phyloP scores from a whole-genome alignment of 2,329 filamentous ascomycete species.

The Nothophoma quercina region DNA sequence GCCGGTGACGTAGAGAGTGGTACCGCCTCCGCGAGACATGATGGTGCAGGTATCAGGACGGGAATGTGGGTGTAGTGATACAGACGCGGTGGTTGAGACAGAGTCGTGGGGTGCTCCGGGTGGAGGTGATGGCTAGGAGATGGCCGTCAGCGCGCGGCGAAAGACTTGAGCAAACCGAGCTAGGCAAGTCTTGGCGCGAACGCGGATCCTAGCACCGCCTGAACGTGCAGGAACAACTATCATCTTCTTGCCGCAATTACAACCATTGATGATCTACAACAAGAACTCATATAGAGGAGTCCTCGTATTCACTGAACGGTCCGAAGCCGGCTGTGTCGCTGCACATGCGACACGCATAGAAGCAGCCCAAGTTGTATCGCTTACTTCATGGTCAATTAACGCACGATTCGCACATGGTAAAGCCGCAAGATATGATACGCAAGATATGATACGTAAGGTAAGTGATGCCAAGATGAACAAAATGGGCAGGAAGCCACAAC shows the following conservation, averaged over 20 bases:
- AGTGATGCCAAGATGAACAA: too few relatives aligned
- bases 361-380: not conserved
- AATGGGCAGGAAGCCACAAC: too few relatives aligned
- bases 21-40: slow-evolving; percentile 92
- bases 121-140: slow-evolving; percentile 24
- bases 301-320: too few relatives aligned
- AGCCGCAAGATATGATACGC: not conserved
- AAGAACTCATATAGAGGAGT: too few relatives aligned
- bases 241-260: not conserved
- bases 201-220: too few relatives aligned
- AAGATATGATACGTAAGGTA: not conserved
- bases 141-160: slow-evolving; percentile 19
- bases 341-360: not conserved
- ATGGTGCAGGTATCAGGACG: slow-evolving; percentile 22
- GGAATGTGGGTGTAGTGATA: slow-evolving; percentile 17
- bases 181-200: slow-evolving; percentile 13
- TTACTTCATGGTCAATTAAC: not conserved
- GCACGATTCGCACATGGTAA: not conserved
- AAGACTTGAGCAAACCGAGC: slow-evolving; percentile 15
- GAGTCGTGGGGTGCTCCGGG: slow-evolving; percentile 15
- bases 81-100: slow-evolving; percentile 23
- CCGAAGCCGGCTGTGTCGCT: not conserved
- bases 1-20: slow-evolving; percentile 97
- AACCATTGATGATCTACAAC: too few relatives aligned
- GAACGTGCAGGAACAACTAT: too few relatives aligned